Conservation (phyloP, 1,284 basidiomycete species). For the Tausonia pullulans region DNA sequence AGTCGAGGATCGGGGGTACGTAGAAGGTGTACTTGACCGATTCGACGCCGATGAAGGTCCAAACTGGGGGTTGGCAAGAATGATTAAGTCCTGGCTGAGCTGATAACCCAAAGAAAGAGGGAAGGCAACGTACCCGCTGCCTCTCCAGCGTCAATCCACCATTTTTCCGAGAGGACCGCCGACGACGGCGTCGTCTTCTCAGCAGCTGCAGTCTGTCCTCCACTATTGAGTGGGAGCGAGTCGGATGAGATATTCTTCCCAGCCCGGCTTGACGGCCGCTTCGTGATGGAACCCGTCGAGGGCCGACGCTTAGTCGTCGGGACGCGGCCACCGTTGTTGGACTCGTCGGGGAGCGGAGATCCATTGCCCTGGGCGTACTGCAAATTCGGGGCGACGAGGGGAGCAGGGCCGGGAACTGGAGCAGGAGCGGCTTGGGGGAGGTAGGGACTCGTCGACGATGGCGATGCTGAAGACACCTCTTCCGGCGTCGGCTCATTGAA, state of each 20-base stretch:
- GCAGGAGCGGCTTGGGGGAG: not conserved
- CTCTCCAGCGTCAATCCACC: not conserved
- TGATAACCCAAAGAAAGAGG: slow-evolving; percentile 56
- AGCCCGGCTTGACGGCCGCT: not conserved
- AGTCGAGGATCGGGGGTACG: slow-evolving; percentile 48
- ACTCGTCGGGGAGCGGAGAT: not conserved
- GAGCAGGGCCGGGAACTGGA: not conserved
- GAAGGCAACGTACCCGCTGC: not conserved
- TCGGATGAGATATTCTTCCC: no score
- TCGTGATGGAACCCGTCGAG: not conserved
- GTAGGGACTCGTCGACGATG: not conserved
- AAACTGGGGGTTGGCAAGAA: slow-evolving; percentile 26
- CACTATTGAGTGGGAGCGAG: no score
- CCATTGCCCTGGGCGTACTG: no score
- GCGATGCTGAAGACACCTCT: not conserved
- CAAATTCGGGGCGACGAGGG: not conserved
- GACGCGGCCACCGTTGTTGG: slow-evolving; percentile 10
- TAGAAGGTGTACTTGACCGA: slow-evolving; percentile 64
- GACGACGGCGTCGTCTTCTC: not conserved
- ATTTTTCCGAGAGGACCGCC: not conserved
- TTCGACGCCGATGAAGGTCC: slow-evolving; percentile 70
- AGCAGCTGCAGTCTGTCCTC: no score
- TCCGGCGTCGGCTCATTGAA: not conserved
- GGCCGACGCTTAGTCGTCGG: not conserved
- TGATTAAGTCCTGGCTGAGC: slow-evolving; percentile 73